Evolutionary conservation across 495 filamentous ascomycete species (phyloP).

Genomic region (Usnea hakonensis): DNA sequence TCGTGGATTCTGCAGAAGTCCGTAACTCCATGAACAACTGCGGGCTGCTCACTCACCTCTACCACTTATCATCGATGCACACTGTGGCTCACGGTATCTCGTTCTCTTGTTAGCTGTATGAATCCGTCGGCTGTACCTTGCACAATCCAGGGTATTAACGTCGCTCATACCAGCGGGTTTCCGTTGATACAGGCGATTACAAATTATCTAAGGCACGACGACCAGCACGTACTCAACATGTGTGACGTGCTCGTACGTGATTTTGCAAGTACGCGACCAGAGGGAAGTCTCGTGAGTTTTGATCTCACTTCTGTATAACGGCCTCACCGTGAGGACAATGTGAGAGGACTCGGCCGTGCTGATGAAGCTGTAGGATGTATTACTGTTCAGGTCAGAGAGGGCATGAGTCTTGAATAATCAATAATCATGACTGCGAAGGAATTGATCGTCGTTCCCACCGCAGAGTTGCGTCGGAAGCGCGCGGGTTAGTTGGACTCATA

Average conservation of each 20-base stretch:
- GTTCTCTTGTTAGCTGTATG: background rate
- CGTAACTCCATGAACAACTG: background rate
- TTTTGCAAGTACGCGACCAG: no score
- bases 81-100: background rate
- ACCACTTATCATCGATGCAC: background rate
- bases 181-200: background rate
- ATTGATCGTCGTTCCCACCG: background rate
- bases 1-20: background rate
- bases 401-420: background rate
- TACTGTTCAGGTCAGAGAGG: background rate
- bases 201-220: background rate
- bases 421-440: background rate
- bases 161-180: background rate
- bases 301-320: background rate
- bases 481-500: background rate
- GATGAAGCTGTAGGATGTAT: background rate
- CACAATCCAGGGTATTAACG: background rate
- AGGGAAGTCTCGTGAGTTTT: no score
- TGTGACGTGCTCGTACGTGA: no score
- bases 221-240: background rate
- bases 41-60: background rate
- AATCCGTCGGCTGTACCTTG: background rate
- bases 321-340: background rate
- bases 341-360: background rate
- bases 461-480: background rate